These are phyloP conservation scores for Fusarium anthophilum DNA, from an alignment of 2,329 filamentous ascomycete genomes.

Conservation along the genomic window DNA sequence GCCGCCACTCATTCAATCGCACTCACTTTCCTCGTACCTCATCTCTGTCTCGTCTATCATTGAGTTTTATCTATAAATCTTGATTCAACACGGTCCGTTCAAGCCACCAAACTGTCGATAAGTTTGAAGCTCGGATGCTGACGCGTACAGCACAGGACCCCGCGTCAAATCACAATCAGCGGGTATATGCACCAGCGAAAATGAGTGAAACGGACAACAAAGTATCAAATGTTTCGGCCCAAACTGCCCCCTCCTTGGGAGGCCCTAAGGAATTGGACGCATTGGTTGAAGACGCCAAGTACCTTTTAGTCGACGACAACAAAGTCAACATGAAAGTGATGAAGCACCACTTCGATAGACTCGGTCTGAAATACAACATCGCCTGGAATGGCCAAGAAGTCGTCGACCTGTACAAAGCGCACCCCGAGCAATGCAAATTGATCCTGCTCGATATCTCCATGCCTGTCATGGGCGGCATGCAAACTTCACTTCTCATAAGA, in stretches of 20 bases:
- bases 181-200: not conserved
- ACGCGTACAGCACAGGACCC: not conserved
- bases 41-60: not conserved
- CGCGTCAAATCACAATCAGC: not conserved
- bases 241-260: accelerated
- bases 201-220: not conserved
- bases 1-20: not conserved
- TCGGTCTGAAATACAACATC: not conserved
- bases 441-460: slow-evolving; percentile 8
- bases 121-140: not conserved
- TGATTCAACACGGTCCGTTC: not conserved
- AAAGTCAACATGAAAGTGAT: not conserved
- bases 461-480: slow-evolving; percentile 8
- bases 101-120: not conserved
- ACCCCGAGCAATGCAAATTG: not conserved
- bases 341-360: not conserved
- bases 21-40: too few relatives aligned
- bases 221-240: not conserved
- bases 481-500: not conserved
- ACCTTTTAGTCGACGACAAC: slow-evolving; percentile 14
- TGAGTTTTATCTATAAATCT: too few relatives aligned
- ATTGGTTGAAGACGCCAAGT: not conserved
- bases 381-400: slow-evolving; percentile 5
- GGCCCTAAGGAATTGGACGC: accelerated
- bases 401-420: not conserved